phyloP scores from a whole-genome alignment of 345 rosid species.

The Mangifera indica region DNA sequence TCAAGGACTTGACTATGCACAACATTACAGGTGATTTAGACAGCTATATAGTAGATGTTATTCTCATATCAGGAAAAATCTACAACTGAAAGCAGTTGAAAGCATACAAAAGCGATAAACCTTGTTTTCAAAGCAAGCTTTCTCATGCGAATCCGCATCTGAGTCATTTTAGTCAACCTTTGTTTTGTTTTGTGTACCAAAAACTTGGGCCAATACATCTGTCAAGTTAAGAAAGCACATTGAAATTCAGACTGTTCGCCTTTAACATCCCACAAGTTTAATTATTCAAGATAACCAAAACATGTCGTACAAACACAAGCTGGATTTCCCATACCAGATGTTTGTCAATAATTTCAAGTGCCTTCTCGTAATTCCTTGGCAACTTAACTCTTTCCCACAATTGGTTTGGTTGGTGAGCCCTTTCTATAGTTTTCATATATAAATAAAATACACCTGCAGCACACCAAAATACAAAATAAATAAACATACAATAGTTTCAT shows the following conservation, averaged over 20 bases:
- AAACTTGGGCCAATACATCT: slow-evolving; percentile 94
- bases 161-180: slow-evolving; percentile 95
- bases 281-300: background rate
- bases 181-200: slow-evolving; percentile 88
- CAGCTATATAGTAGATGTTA: background rate
- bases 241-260: background rate
- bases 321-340: slow-evolving; percentile 59
- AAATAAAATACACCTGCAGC: slow-evolving; percentile 79
- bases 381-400: slow-evolving; percentile 93
- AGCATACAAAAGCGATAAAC: slow-evolving; percentile 32
- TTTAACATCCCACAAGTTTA: background rate
- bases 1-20: background rate
- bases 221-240: slow-evolving; percentile 7
- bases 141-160: slow-evolving; percentile 96
- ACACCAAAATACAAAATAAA: background rate
- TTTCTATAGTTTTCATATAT: slow-evolving; percentile 94
- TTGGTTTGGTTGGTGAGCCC: slow-evolving; percentile 86
- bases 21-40: background rate
- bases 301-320: background rate
- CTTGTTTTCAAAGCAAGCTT: slow-evolving; percentile 87
- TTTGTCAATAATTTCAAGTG: slow-evolving; percentile 87
- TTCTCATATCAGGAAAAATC: background rate
- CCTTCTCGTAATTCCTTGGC: slow-evolving; percentile 82
- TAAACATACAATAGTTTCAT: background rate
- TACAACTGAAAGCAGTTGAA: background rate